phyloP scores from a whole-genome alignment of 2,329 filamentous ascomycete genomes.

The Fusarium anguioides region DNA sequence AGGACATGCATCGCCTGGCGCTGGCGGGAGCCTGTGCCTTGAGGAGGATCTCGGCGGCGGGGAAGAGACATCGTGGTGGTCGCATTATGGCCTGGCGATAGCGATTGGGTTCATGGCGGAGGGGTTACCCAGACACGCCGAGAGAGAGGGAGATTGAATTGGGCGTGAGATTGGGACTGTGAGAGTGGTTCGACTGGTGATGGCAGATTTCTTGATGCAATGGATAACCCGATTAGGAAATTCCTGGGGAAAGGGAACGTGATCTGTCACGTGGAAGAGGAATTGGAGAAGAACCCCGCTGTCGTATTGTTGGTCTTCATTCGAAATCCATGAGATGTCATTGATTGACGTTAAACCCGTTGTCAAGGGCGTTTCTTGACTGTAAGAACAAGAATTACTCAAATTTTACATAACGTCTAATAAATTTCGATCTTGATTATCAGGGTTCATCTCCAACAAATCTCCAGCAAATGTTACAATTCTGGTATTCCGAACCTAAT shows the following conservation, averaged over 20 bases:
- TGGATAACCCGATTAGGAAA: constrained; percentile 36
- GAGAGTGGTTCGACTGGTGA: constrained; percentile 43
- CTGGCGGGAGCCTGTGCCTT: constrained; percentile 36
- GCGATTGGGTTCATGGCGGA: constrained; percentile 45
- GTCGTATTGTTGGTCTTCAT: background rate
- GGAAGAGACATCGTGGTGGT: constrained; percentile 49
- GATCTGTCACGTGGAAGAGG: constrained; percentile 34
- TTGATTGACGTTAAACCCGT: constrained; percentile 27
- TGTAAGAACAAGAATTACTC: no score
- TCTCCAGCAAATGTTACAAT: background rate
- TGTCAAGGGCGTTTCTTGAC: no score
- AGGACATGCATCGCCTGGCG: constrained; percentile 49
- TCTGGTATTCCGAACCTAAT: background rate
- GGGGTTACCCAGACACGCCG: constrained; percentile 17
- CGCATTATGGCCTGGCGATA: constrained; percentile 49
- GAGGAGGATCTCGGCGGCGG: constrained; percentile 45
- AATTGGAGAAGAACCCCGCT: constrained; percentile 8
- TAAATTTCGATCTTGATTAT: no score
- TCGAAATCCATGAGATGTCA: constrained; percentile 13
- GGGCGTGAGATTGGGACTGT: constrained; percentile 17
- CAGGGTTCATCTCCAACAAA: no score
- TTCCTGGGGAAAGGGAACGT: constrained; percentile 35
- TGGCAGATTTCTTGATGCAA: constrained; percentile 37
- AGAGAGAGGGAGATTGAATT: constrained; percentile 11
- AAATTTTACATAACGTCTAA: no score